phyloP scores from a whole-genome alignment of 2,329 filamentous ascomycete species.

The Sarocladium kiliense region DNA sequence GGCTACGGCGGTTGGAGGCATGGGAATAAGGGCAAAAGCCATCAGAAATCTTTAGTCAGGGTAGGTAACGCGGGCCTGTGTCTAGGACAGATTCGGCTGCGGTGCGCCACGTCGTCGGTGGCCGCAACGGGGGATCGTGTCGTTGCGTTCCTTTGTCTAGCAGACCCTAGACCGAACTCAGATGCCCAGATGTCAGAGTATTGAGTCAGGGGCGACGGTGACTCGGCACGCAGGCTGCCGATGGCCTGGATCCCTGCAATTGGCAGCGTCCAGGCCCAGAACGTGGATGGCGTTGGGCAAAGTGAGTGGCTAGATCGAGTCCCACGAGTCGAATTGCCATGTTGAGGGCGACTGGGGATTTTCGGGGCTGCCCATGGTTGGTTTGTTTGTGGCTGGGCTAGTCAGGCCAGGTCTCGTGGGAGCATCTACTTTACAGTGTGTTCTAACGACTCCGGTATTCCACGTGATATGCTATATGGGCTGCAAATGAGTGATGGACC shows the following conservation, averaged over 20 bases:
- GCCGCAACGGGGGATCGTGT: neutral
- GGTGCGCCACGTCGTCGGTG: neutral
- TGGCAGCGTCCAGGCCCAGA: neutral
- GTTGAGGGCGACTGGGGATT: too few species aligned
- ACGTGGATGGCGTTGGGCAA: neutral
- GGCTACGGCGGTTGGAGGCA: too few species aligned
- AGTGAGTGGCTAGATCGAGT: neutral
- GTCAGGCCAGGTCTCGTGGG: too few species aligned
- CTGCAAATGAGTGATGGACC: too few species aligned
- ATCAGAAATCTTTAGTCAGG: neutral
- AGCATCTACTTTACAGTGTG: too few species aligned
- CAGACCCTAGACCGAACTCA: slow-evolving; percentile 2
- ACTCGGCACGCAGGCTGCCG: neutral
- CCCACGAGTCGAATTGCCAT: neutral
- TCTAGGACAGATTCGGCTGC: neutral
- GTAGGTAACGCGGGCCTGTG: neutral
- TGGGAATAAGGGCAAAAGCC: too few species aligned
- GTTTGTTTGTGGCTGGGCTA: too few species aligned
- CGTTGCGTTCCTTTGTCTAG: neutral
- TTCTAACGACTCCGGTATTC: too few species aligned
- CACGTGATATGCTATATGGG: too few species aligned
- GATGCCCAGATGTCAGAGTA: neutral
- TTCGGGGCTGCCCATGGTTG: too few species aligned
- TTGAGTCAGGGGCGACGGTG: slow-evolving; percentile 5
- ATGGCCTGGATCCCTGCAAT: neutral